Base-by-base conservation (phyloP, 495 filamentous ascomycete genomes). In the Xylaria nigripes region DNA sequence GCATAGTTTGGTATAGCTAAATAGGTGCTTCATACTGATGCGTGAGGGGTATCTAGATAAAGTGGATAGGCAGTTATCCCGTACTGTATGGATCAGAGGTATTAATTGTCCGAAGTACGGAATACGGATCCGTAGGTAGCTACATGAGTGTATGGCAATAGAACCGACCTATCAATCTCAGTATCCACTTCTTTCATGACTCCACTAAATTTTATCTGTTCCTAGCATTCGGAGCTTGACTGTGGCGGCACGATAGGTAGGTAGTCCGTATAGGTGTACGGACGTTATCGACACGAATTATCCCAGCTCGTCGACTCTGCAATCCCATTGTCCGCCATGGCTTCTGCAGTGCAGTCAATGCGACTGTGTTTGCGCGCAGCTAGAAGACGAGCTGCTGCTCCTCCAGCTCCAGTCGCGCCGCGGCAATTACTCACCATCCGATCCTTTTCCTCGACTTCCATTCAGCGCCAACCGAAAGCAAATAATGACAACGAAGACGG, bases 331-430 rank as follows among this genome's bases (percentile, higher is more conserved):
- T 57, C 47, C 27, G 40, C 34, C 41, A 80, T 80, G 76, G 74
- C 76, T 60, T 73, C 76, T 58, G 66, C 73, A 57, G 63, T 73
- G 57, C 74, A 70, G 61, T 58, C 73, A 23, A 64, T 78, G 58
- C 75, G 76, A 60, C 61, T 77, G 27, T 70, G 72, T 45, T 65
- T 73, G 50, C 70, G 71, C 60, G 66, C 63, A 51, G 68, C 67
- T 54, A 64, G 69, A 59, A 64, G 64, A 45, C 67, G 65, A 54
- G 32, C 57, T 62, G 30, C 55, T 63, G 30, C 32, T 30, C 52
- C 46, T 64, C 36, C 62, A 48, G 23, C 61, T 24, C 38, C 48
- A 19, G 55, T 57, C 48, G 45, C 54, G 25, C 55, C 53, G 16
- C 67, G 53, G 24, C 51, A 55, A 53, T 54, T 65, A 58, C 61